phyloP scores from a whole-genome alignment of 768 basidiomycete genomes.

The Amanita thiersii region DNA sequence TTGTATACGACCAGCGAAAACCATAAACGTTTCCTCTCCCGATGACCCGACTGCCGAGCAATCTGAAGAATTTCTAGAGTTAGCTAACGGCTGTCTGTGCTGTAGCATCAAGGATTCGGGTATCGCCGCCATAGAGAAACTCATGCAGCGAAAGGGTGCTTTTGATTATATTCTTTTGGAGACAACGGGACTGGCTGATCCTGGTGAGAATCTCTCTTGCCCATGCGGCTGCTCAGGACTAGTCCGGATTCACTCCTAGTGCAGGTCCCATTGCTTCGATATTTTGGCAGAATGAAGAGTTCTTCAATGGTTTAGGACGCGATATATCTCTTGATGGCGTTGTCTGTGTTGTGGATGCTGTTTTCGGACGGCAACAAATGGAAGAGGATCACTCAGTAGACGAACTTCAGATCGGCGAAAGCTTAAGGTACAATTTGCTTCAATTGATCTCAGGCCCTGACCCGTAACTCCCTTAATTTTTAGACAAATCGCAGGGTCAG shows the following conservation, averaged over 20 bases:
- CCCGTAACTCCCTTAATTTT: constrained; percentile 1
- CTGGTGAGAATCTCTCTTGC: constrained; percentile 57
- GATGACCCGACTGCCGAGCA: constrained; percentile 55
- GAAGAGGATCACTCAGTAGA: constrained; percentile 65
- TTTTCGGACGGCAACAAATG: constrained; percentile 84
- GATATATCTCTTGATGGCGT: constrained; percentile 83
- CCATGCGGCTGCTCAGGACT: constrained; percentile 8
- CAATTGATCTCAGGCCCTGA: background rate
- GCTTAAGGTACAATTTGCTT: constrained; percentile 49
- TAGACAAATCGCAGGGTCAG: constrained; percentile 91
- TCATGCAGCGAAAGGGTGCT: constrained; percentile 78
- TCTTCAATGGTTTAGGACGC: constrained; percentile 52
- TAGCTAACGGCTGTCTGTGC: constrained; percentile 96
- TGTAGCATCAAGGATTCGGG: constrained; percentile 96
- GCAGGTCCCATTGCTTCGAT: constrained; percentile 79
- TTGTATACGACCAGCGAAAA: constrained; percentile 48
- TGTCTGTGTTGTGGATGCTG: constrained; percentile 86
- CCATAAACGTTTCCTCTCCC: constrained; percentile 71
- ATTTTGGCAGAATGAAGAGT: constrained; percentile 87
- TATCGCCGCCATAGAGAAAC: constrained; percentile 85
- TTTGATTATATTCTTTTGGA: constrained; percentile 97
- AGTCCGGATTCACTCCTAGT: background rate
- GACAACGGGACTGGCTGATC: constrained; percentile 94
- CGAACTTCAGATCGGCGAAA: constrained; percentile 50
- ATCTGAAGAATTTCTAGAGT: constrained; percentile 83